phyloP scores from a whole-genome alignment of 2,329 filamentous ascomycete species.

The Fusarium napiforme region DNA sequence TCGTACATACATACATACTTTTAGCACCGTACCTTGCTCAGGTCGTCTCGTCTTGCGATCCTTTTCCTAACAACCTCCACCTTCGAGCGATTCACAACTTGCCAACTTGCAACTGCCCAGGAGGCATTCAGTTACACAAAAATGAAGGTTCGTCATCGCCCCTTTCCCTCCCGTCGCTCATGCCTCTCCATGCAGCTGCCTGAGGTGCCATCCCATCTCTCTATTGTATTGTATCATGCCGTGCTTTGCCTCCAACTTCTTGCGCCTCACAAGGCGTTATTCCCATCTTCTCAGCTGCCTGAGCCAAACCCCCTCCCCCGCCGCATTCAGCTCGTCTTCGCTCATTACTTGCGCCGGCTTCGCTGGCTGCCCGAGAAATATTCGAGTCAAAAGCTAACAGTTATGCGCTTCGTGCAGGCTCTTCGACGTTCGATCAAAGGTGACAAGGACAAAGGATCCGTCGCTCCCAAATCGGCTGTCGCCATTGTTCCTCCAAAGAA shows the following conservation, averaged over 20 bases:
- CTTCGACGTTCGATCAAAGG: constrained; percentile 91
- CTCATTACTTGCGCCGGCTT: constrained; percentile 24
- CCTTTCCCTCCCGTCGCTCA: constrained; percentile 27
- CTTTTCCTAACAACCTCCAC: constrained; percentile 36
- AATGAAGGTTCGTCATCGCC: constrained; percentile 51
- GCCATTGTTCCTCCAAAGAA: constrained; percentile 94
- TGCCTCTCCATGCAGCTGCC: constrained; percentile 14
- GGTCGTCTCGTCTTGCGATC: constrained; percentile 36
- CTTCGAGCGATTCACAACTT: constrained; percentile 40
- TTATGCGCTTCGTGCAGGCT: constrained; percentile 67
- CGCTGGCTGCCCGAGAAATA: constrained; percentile 25
- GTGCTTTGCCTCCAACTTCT: constrained; percentile 11
- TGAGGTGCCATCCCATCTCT: background rate
- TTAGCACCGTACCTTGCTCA: constrained; percentile 15
- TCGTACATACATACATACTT: background rate
- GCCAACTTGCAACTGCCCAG: constrained; percentile 43
- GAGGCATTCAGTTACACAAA: constrained; percentile 48
- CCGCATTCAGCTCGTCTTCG: constrained; percentile 12
- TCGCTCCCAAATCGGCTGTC: constrained; percentile 85
- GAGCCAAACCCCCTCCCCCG: constrained; percentile 29
- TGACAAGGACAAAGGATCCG: constrained; percentile 82
- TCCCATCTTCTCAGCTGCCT: constrained; percentile 10
- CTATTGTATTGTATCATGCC: constrained; percentile 7
- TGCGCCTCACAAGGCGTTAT: constrained; percentile 15
- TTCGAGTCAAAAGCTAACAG: constrained; percentile 52